Base-by-base conservation (phyloP, 305 asterid genomes). In the Fraxinus latifolia region DNA sequence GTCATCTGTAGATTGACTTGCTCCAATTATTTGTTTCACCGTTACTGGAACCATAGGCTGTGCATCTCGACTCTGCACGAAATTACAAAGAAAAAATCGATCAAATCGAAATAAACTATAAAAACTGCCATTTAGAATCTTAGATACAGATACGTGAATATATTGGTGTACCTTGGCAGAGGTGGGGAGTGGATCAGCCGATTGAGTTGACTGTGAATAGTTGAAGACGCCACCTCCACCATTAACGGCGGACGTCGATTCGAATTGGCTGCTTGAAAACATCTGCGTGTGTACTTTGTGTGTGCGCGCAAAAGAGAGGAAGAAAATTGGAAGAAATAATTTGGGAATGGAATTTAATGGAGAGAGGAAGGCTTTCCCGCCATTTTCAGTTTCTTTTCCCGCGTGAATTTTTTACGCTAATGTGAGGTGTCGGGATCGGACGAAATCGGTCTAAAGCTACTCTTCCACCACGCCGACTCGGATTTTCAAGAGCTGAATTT, bases 11-110 rank as follows among this genome's bases (percentile, higher is more conserved):
- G 99, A 91, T 21, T 89, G 90, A 42, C 76, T 78, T 58, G 95
- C 95, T 76, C 86, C 93, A 15, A 81, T 74, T 37, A 96, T 90
- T 86, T 93, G 97, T 89, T 94, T 96, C 89, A 93, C 96, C 9
- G 99, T 94, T 44, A 87, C 90, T 0, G 98, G 97, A 84, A 84
- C 83, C 95, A 94, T 88, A 47, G 96, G 92, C 80, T 91, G 94
- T n/a, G 81, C 78, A 83, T 91, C 97, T 15, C 97, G 97, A 80
- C 91, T 93, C 98, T 96, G 76, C 39, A 27, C 74, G 62, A 74
- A 34, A 71, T 11, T 11, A 17, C 37, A 33, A 21, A 4, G 4
- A 39, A 36, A 36, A 7, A 9, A 37, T 60, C 5, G 15, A 39
- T 67, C 65, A 5, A 17, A 81, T 33, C 19, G 42, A 29, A 70